Percentiles rank a stretch among this genome's conserved stretches.
Conservation (phyloP, 306 rosid species). For the Prunus mongolica region DNA sequence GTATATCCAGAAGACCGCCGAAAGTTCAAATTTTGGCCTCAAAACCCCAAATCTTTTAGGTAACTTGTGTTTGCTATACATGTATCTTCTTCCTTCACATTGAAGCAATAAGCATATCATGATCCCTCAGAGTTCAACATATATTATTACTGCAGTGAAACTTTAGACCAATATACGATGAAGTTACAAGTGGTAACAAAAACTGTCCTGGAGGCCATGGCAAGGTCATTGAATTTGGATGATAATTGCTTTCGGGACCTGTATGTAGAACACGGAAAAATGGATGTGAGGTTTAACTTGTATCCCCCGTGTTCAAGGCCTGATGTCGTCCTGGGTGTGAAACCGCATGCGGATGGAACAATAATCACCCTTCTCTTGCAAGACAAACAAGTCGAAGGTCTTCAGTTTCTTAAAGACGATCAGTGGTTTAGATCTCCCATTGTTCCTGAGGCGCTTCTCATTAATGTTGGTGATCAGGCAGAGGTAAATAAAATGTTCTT, state of each 20-base stretch:
- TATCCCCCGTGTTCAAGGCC: constrained; percentile 14
- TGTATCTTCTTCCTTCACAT: no score
- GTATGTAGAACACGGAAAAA: not conserved
- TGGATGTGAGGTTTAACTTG: constrained; percentile 4
- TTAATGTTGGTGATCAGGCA: constrained; percentile 70
- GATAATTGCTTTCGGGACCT: constrained; percentile 17
- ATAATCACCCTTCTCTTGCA: constrained; percentile 23
- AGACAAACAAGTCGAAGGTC: constrained; percentile 58
- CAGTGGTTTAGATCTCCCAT: constrained; percentile 66
- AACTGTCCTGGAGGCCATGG: constrained; percentile 58
- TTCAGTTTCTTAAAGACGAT: constrained; percentile 57
- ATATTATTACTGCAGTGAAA: constrained; percentile 32
- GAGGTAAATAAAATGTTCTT: not conserved
- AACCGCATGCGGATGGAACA: constrained; percentile 20
- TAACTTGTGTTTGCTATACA: constrained; percentile 7
- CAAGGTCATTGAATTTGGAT: constrained; percentile 61
- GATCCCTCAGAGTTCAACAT: no score
- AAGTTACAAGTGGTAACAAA: constrained; percentile 32
- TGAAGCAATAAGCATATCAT: no score
- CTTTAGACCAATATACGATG: constrained; percentile 37
- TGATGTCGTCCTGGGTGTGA: constrained; percentile 8
- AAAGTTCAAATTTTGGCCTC: constrained; percentile 51
- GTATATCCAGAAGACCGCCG: constrained; percentile 45
- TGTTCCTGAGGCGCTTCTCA: constrained; percentile 50
- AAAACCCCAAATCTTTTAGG: constrained; percentile 47